These are phyloP conservation scores for Xylaria intraflava DNA, from an alignment of 495 filamentous ascomycete genomes.

Conservation along the genomic window DNA sequence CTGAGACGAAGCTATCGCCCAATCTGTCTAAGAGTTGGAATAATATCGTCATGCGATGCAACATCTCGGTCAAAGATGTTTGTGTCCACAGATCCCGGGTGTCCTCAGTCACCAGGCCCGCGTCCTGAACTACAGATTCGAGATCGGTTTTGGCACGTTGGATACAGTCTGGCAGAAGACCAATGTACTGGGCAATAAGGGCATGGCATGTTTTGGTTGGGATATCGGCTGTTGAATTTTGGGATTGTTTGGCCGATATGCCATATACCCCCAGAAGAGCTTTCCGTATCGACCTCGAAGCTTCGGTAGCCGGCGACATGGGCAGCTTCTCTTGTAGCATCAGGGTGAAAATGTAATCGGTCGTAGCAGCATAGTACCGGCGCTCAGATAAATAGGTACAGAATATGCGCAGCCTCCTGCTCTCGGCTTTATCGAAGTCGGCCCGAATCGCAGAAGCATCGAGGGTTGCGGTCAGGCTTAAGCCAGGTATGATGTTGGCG, in stretches of 20 bases:
- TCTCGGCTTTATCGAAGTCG: conserved; percentile 50
- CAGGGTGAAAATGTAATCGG: conserved; percentile 38
- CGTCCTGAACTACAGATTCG: conserved; percentile 19
- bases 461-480: conserved; percentile 34
- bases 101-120: conserved; percentile 34
- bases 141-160: conserved; percentile 24
- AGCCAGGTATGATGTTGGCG: conserved; percentile 38
- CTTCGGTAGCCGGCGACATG: conserved; percentile 21
- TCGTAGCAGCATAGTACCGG: conserved; percentile 47
- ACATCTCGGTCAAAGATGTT: conserved; percentile 57
- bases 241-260: conserved; percentile 26
- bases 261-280: conserved; percentile 25
- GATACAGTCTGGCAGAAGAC: conserved; percentile 30
- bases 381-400: conserved; percentile 65
- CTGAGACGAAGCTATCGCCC: conserved; percentile 47
- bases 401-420: conserved; percentile 56
- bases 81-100: conserved; percentile 57
- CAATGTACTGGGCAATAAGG: conserved; percentile 35
- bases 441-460: conserved; percentile 45
- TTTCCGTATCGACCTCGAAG: conserved; percentile 20
- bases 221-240: conserved; percentile 19
- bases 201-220: conserved; percentile 29
- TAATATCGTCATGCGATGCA: conserved; percentile 65
- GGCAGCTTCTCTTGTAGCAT: conserved; percentile 31
- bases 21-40: conserved; percentile 61